These are phyloP conservation scores for Psilocybe tampanensis DNA, from an alignment of 768 basidiomycete species.

Conservation along the genomic window DNA sequence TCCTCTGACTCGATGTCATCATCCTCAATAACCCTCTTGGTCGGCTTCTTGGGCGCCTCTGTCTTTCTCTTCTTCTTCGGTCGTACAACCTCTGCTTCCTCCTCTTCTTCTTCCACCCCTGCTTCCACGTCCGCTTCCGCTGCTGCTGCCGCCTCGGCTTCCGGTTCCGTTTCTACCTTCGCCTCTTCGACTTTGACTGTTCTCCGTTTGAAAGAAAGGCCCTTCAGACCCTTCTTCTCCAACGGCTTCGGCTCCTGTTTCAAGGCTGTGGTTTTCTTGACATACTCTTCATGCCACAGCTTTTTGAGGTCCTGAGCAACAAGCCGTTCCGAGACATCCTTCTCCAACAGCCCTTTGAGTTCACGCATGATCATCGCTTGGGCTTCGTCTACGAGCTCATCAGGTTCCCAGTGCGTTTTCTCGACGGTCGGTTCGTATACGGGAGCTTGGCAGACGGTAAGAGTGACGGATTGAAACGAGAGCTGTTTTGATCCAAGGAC, in stretches of 20 bases:
- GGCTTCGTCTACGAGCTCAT: slow-evolving; percentile 57
- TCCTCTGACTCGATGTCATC: slow-evolving; percentile 64
- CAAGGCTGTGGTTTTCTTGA: slow-evolving; percentile 25
- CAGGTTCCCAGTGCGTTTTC: slow-evolving; percentile 53
- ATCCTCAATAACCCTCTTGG: slow-evolving; percentile 38
- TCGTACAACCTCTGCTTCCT: slow-evolving; percentile 37
- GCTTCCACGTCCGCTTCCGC: slow-evolving; percentile 41
- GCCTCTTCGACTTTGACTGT: slow-evolving; percentile 43
- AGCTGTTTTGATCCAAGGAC: slow-evolving; percentile 63
- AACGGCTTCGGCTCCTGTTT: slow-evolving; percentile 23
- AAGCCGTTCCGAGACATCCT: slow-evolving; percentile 65
- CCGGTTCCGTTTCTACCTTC: slow-evolving; percentile 38
- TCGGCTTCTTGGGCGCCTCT: slow-evolving; percentile 40
- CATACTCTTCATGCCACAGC: slow-evolving; percentile 54
- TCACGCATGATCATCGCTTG: slow-evolving; percentile 59
- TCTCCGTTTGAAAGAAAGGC: slow-evolving; percentile 48
- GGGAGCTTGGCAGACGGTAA: slow-evolving; percentile 52
- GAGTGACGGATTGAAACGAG: slow-evolving; percentile 58
- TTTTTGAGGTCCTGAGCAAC: slow-evolving; percentile 55
- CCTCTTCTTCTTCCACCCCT: slow-evolving; percentile 32
- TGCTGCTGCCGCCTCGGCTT: slow-evolving; percentile 35
- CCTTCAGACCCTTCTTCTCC: slow-evolving; percentile 47
- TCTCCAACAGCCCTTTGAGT: slow-evolving; percentile 55
- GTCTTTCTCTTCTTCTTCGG: slow-evolving; percentile 65
- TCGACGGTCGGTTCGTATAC: slow-evolving; percentile 33